These are phyloP conservation scores for Spinellus fusiger DNA, from an alignment of 192 early-diverging fungal species.

Conservation along the genomic window DNA sequence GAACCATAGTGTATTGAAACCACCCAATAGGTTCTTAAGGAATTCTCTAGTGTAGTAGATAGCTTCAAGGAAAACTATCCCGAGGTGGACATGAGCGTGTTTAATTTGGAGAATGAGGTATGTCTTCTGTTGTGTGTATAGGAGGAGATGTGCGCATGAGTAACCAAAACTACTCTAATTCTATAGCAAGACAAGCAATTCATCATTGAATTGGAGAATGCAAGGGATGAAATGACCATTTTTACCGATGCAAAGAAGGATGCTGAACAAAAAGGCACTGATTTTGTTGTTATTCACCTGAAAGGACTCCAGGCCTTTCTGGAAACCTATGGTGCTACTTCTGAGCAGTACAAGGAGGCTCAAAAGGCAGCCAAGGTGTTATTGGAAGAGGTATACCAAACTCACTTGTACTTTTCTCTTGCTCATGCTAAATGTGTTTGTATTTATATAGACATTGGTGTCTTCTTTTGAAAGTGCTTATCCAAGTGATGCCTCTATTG, in stretches of 20 bases:
- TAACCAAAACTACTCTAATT: not conserved
- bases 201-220: slow-evolving; percentile 11
- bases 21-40: not conserved
- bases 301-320: slow-evolving; percentile 8
- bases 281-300: slow-evolving; percentile 11
- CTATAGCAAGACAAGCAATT: slow-evolving; percentile 15
- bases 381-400: not conserved
- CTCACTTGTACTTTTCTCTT: not conserved
- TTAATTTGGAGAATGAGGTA: slow-evolving; percentile 19
- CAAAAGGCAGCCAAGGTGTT: not conserved
- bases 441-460: not conserved
- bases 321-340: not conserved
- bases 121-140: too few relatives aligned
- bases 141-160: not conserved
- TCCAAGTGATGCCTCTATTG: not conserved
- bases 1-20: too few relatives aligned
- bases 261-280: slow-evolving; percentile 2
- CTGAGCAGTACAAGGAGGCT: not conserved
- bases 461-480: slow-evolving; percentile 15
- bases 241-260: not conserved
- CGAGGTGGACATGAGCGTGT: not conserved
- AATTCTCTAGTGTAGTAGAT: not conserved
- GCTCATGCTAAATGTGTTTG: not conserved
- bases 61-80: slow-evolving; percentile 8
- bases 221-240: slow-evolving; percentile 1